These are phyloP conservation scores for Penicillium fuscoglaucum DNA, from an alignment of 2,329 filamentous ascomycete species.

Conservation along the genomic window DNA sequence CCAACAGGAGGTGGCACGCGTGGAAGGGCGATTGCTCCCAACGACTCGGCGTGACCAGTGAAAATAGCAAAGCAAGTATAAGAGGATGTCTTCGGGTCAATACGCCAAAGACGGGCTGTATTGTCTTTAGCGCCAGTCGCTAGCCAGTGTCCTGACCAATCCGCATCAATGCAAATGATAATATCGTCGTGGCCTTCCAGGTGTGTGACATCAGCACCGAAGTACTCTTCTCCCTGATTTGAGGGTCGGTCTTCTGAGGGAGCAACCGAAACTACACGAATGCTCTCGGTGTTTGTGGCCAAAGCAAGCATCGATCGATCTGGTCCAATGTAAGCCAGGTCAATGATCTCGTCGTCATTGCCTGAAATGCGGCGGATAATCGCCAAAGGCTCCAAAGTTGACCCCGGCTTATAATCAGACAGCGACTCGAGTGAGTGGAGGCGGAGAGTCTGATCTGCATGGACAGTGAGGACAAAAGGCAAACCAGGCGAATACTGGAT, in stretches of 20 bases:
- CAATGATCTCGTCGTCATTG: conserved; percentile 96
- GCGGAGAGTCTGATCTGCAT: conserved; percentile 84
- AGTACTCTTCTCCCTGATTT: conserved; percentile 58
- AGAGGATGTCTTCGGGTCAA: conserved; percentile 73
- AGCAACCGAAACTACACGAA: conserved; percentile 76
- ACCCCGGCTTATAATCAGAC: conserved; percentile 35
- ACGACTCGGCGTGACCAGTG: conserved; percentile 88
- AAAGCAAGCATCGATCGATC: conserved; percentile 81
- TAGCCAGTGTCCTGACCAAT: conserved; percentile 97
- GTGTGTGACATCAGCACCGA: conserved; percentile 83
- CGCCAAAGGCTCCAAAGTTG: conserved; percentile 58
- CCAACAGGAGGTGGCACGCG: conserved; percentile 65
- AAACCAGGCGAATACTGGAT: conserved; percentile 66
- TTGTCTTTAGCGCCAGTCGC: conserved; percentile 97
- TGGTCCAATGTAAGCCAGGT: conserved; percentile 80
- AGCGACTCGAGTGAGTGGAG: conserved; percentile 62
- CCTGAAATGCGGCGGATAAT: conserved; percentile 81
- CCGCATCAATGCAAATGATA: conserved; percentile 87
- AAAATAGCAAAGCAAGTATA: conserved; percentile 81
- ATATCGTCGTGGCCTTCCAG: conserved; percentile 93
- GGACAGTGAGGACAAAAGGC: conserved; percentile 74
- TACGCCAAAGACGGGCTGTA: conserved; percentile 82
- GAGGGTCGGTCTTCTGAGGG: conserved; percentile 33
- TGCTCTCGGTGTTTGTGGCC: conserved; percentile 92
- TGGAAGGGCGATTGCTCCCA: conserved; percentile 85